phyloP scores from a whole-genome alignment of 192 early-diverging fungal species.

The Funneliformis geosporum region DNA sequence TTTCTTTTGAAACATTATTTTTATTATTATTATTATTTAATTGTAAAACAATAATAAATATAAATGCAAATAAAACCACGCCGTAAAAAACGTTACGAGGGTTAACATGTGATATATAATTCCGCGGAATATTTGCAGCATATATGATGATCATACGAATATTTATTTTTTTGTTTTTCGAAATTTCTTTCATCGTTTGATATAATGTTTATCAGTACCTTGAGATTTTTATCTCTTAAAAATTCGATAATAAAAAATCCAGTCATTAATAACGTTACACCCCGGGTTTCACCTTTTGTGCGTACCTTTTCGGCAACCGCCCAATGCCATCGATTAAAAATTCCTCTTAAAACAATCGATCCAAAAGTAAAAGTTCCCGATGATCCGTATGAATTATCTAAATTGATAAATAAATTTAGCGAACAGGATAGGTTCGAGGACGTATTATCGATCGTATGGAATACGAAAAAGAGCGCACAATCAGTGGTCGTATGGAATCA shows the following conservation, averaged over 20 bases:
- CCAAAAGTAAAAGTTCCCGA: slow-evolving; percentile 38
- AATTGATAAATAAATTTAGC: slow-evolving; percentile 39
- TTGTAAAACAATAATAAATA: too few species aligned
- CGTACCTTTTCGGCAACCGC: background rate
- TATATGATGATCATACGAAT: too few species aligned
- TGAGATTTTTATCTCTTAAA: background rate
- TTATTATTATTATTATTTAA: too few species aligned
- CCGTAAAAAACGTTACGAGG: too few species aligned
- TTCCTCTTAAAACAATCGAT: background rate
- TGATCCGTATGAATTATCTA: slow-evolving; percentile 42
- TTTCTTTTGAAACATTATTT: too few species aligned
- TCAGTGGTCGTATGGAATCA: slow-evolving; percentile 46
- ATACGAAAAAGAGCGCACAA: slow-evolving; percentile 37
- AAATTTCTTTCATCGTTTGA: too few species aligned
- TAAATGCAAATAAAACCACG: too few species aligned
- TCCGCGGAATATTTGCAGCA: too few species aligned
- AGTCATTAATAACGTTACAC: background rate
- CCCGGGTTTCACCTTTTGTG: background rate
- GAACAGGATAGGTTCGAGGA: slow-evolving; percentile 39
- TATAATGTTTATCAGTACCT: background rate
- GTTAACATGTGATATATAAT: too few species aligned
- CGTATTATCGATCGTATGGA: slow-evolving; percentile 37
- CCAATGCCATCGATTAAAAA: background rate
- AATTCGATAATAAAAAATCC: background rate
- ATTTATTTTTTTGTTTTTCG: too few species aligned